phyloP scores from a whole-genome alignment of 768 basidiomycete genomes.

The Boletus edulis region DNA sequence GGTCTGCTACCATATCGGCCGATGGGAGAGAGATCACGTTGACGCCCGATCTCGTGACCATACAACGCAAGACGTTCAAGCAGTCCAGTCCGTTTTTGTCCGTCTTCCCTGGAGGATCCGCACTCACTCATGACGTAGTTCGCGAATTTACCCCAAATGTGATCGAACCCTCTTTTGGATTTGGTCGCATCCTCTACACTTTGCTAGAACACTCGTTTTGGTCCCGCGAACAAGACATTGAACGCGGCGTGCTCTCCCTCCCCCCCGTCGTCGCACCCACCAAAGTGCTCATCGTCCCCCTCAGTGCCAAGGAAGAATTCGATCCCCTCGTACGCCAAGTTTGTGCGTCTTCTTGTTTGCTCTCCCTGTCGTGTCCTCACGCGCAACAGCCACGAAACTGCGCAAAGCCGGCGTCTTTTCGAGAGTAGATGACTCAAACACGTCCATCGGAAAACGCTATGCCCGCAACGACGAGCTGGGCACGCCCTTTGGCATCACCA shows the following conservation, averaged over 20 bases:
- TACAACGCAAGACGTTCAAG: constrained; percentile 84
- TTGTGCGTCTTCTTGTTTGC: constrained; percentile 55
- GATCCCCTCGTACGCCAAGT: constrained; percentile 82
- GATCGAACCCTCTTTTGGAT: constrained; percentile 97
- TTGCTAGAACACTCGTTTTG: constrained; percentile 96
- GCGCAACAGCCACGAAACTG: constrained; percentile 70
- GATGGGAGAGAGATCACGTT: constrained; percentile 70
- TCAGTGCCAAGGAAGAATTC: constrained; percentile 84
- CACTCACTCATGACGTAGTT: constrained; percentile 47
- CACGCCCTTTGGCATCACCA: constrained; percentile 93
- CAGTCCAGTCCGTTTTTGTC: constrained; percentile 62
- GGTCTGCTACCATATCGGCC: constrained; percentile 53
- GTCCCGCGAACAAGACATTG: constrained; percentile 88
- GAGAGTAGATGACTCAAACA: constrained; percentile 93
- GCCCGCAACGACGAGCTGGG: constrained; percentile 98
- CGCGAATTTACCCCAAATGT: constrained; percentile 97
- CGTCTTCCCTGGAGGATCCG: constrained; percentile 7
- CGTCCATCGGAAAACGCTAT: constrained; percentile 95
- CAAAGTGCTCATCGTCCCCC: constrained; percentile 93
- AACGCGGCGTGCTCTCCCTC: constrained; percentile 85
- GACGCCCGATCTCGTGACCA: constrained; percentile 68
- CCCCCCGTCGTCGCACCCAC: constrained; percentile 91
- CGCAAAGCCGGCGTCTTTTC: constrained; percentile 88
- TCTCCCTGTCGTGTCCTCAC: background rate
- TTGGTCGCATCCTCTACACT: constrained; percentile 92